Evolutionary conservation across 768 basidiomycete species (phyloP), one percentile per base, ranked within the genome.

Genomic region (Lactarius psammicola): DNA sequence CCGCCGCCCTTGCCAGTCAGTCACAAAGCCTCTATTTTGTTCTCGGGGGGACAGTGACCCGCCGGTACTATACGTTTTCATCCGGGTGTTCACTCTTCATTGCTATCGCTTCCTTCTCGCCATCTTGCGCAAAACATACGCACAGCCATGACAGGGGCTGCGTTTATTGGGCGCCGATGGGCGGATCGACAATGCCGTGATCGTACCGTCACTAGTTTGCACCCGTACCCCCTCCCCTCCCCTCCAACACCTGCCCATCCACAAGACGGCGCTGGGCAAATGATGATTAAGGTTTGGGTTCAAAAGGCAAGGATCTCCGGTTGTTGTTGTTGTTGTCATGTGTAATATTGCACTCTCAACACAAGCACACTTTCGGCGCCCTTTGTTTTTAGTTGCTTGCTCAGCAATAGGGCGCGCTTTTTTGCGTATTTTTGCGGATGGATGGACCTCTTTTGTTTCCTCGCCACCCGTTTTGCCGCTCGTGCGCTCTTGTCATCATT

Each of bases 121-220:
- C 18, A 18, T 26, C 34, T 30, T 23, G 28, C 44, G 56, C 63
- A 28, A 28, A n/a, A 49, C 4, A 23, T 64, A 15, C 4, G 65
- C 44, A 57, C 46, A 56, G 55, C 54, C 59, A 18, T 31, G 18
- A 59, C 57, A 67, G 66, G 65, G 66, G 66, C 26, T 67, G 62
- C 62, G 66, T 40, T 62, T 59, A 53, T 46, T 58, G 61, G 61
- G 66, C 66, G 66, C 53, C 66, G 66, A 67, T 67, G 65, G 65
- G 65, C 65, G 65, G 65, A 66, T 66, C 65, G 65, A 59, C 65
- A 31, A 56, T 59, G 57, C 62, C 61, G 62, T 67, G 66, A 67
- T 59, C 40, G 31, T 44, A 44, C 42, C 49, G 59, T 65, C 54
- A 64, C 36, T 10, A 2, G 42, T 46, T 15, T 31, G 26, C 30